phyloP scores from a whole-genome alignment of 2,329 filamentous ascomycete genomes.

The Westerdykella aurantiaca region DNA sequence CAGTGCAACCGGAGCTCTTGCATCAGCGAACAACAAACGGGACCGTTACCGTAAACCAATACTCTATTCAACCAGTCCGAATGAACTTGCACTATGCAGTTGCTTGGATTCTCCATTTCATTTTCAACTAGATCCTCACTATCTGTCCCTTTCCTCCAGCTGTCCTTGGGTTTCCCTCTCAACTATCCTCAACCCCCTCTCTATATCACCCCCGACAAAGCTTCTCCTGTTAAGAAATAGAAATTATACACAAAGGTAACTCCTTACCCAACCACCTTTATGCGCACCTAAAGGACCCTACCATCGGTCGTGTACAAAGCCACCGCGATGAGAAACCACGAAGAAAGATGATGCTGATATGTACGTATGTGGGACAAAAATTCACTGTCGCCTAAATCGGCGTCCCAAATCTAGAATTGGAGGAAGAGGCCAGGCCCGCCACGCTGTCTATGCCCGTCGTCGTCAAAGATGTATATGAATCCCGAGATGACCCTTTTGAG shows the following conservation, averaged over 20 bases:
- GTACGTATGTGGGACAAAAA: conserved; percentile 1
- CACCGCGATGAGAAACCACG: not conserved
- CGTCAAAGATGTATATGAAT: conserved; percentile 12
- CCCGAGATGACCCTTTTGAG: conserved; percentile 18
- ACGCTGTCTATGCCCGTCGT: conserved; percentile 26
- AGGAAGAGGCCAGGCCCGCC: conserved; percentile 3
- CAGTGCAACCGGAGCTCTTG: too few species aligned
- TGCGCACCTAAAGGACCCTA: not conserved
- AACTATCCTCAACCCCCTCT: too few species aligned
- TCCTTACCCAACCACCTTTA: not conserved
- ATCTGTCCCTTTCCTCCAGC: too few species aligned
- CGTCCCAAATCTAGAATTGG: not conserved
- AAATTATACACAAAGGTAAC: conserved; percentile 16
- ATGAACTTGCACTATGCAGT: too few species aligned
- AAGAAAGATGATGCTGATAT: conserved; percentile 2
- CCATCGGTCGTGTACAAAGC: not conserved
- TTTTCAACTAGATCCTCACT: too few species aligned
- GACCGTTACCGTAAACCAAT: too few species aligned
- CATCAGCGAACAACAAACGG: too few species aligned
- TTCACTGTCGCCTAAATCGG: not conserved
- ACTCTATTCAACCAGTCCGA: too few species aligned
- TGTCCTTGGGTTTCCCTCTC: too few species aligned
- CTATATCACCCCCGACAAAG: too few species aligned
- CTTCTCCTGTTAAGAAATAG: conserved; percentile 8
- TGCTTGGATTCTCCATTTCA: too few species aligned